Base-by-base conservation (phyloP, 768 basidiomycete species). In the Termitomyces sp. region DNA sequence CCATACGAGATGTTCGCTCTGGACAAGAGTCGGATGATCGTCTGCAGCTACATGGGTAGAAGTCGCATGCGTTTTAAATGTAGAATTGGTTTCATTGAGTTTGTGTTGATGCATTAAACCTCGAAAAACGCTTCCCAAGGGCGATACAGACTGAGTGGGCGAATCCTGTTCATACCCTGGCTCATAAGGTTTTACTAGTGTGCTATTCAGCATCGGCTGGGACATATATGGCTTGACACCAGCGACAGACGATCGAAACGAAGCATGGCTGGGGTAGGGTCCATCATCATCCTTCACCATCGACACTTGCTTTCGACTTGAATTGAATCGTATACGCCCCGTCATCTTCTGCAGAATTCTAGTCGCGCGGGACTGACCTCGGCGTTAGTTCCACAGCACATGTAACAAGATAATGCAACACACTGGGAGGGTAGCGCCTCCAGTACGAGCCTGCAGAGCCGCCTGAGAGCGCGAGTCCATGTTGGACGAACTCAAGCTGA, bases 191-290 rank as follows among this genome's bases (percentile, higher is more conserved):
- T 67, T 66, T 29, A 62, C 55, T 42, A 48, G 58, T 44, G 62
- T 60, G 55, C 57, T 61, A 18, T 52, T 69, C 4, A 78, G 71
- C 53, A 71, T 64, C 1, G 79, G 77, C 53, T 79, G 77, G 12
- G 77, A 78, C 76, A 78, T 77, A 66, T 73, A 79, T 7, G 77
- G 76, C 59, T 79, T 80, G 34, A 62, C 56, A 12, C 52, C 51
- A 52, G 66, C 66, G 34, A 69, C 58, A 62, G 54, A 51, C 18
- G 37, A 42, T 9, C 46, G 37, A 44, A 47, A 58, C 18, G 9
- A 73, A 74, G 57, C 65, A 65, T 20, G 72, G 61, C 48, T 68
- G 68, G 29, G 69, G 67, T 58, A 69, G 22, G 63, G 66, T 42
- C 66, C 49, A 48, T 66, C 60, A 54, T 66, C 52, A 58, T 58